Base-by-base conservation (phyloP, 148 eudicot species). In the Mesembryanthemum crystallinum region DNA sequence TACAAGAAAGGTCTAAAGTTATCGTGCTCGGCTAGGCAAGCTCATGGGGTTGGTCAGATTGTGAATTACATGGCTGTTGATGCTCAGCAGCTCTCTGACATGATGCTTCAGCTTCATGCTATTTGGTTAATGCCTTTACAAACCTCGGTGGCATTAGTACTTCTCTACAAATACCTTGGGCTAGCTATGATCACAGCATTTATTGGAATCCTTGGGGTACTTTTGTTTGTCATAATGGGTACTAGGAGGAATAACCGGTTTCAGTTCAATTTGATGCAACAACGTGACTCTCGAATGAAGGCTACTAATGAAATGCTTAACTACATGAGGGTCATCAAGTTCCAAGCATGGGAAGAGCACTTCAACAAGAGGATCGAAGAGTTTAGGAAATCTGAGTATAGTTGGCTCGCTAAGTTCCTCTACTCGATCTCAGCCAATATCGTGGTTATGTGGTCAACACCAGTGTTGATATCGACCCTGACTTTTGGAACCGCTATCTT, bases 21-120 rank as follows among this genome's bases (percentile, higher is more conserved):
- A 14, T 84, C 98, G 0, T 87, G 93, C 80, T 94, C 98, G 0
- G 92, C 97, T 29, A 75, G 98, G 57, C 97, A 94, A 55, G 82
- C 78, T 47, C 98, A 94, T 73, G 98, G 97, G 58, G 90, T 92
- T 60, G 98, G 98, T 23, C 97, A 90, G 63, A 95, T 90, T 73
- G 97, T 95, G 59, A 95, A 95, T 81, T 95, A 92, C 66, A 95
- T 95, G 98, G 97, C 88, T 52, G 94, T 94, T 33, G 98, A 94
- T 89, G 91, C 97, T 73, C 98, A 94, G 68, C 98, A 94, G 80
- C 88, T 94, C 0, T 89, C 96, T 11, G 98, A 95, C 73, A 95
- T 95, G 98, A 92, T 95, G 94, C 84, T 95, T 20, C 97, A 95
- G 73, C 79, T 92, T 1, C 97, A 95, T 66, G 85, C 86, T 78